phyloP scores from a whole-genome alignment of 371 early-diverging fungal genomes.

The Zychaea mexicana region DNA sequence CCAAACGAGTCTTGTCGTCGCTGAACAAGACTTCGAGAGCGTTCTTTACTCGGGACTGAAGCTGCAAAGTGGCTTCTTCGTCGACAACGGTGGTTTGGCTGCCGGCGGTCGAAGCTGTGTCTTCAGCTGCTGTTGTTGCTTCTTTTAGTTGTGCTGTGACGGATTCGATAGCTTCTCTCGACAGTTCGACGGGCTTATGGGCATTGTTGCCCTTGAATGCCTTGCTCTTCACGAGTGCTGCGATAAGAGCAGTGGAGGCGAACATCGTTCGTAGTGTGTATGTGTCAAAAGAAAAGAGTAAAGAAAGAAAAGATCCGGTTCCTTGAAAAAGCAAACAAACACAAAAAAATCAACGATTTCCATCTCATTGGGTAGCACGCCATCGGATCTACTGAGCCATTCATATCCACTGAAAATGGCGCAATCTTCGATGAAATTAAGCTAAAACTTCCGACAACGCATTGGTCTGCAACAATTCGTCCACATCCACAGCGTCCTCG shows the following conservation, averaged over 20 bases:
- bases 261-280: slow-evolving; percentile 17
- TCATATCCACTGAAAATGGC: slow-evolving; percentile 20
- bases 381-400: slow-evolving; percentile 14
- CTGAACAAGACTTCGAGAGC: slow-evolving; percentile 29
- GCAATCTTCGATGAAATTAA: not conserved
- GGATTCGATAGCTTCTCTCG: slow-evolving; percentile 26
- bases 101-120: slow-evolving; percentile 38
- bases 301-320: slow-evolving; percentile 8
- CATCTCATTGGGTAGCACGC: slow-evolving; percentile 20
- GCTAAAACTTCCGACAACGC: not conserved
- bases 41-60: slow-evolving; percentile 36
- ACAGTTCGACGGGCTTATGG: slow-evolving; percentile 5
- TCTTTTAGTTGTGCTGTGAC: slow-evolving; percentile 24
- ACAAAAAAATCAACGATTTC: not conserved
- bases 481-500: no score
- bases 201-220: slow-evolving; percentile 6
- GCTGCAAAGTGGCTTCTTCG: slow-evolving; percentile 35
- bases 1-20: slow-evolving; percentile 28
- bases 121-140: slow-evolving; percentile 25
- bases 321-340: not conserved
- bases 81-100: slow-evolving; percentile 52
- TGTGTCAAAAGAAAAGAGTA: not conserved
- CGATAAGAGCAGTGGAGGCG: slow-evolving; percentile 29
- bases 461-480: not conserved
- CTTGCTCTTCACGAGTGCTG: slow-evolving; percentile 29